Percentiles rank a stretch among this genome's conserved stretches.
Evolutionary conservation across 345 rosid genomes (phyloP).

Genomic region (Corchorus capsularis): DNA sequence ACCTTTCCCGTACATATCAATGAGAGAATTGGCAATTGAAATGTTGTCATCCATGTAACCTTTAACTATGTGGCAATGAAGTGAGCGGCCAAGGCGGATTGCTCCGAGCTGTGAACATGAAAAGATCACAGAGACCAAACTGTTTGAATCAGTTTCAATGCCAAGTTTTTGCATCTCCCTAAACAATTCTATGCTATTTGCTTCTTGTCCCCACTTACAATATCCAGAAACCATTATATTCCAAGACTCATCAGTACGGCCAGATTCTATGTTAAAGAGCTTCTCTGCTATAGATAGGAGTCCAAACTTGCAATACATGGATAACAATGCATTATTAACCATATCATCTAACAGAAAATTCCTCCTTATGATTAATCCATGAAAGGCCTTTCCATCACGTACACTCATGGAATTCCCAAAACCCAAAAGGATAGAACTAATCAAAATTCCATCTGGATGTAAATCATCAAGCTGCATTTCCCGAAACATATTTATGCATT

Average conservation of each 20-base stretch:
- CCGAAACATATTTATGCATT: constrained; percentile 49
- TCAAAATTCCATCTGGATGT: constrained; percentile 53
- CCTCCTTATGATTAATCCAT: constrained; percentile 53
- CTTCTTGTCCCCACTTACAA: constrained; percentile 45
- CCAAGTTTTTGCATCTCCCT: constrained; percentile 48
- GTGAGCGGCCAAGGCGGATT: constrained; percentile 41
- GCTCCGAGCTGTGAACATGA: constrained; percentile 53
- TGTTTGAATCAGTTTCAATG: constrained; percentile 39
- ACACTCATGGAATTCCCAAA: constrained; percentile 46
- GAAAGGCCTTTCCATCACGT: constrained; percentile 56
- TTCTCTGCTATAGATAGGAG: constrained; percentile 45
- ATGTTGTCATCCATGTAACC: constrained; percentile 29
- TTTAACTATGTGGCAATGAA: constrained; percentile 58
- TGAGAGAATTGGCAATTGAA: constrained; percentile 52
- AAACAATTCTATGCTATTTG: constrained; percentile 46
- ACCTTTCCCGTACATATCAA: constrained; percentile 63
- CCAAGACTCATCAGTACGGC: constrained; percentile 46
- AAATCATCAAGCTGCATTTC: constrained; percentile 54
- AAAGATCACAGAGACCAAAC: constrained; percentile 55
- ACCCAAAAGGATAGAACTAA: constrained; percentile 56
- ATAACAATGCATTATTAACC: constrained; percentile 50
- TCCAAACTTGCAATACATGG: constrained; percentile 66
- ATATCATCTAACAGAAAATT: constrained; percentile 38
- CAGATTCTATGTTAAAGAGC: constrained; percentile 35
- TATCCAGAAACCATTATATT: constrained; percentile 55